phyloP scores from a whole-genome alignment of 768 basidiomycete species.

The Crassisporium funariophilum region DNA sequence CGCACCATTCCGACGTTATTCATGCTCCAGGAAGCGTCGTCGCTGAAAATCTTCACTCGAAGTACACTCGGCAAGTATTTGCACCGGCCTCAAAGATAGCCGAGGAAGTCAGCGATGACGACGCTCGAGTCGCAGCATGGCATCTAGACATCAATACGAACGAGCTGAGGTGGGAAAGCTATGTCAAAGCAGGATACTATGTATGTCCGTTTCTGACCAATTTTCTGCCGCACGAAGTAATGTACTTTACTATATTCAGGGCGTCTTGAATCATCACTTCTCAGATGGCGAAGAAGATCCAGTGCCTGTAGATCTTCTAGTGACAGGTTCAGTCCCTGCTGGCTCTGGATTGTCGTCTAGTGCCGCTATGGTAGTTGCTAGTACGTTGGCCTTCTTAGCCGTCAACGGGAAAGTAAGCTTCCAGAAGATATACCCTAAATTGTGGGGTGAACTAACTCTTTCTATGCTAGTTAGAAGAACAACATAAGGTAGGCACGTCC shows the following conservation, averaged over 20 bases:
- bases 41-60: slow-evolving; percentile 61
- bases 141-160: slow-evolving; percentile 72
- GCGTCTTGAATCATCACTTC: slow-evolving; percentile 69
- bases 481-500: too few relatives aligned
- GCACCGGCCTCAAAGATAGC: slow-evolving; percentile 45
- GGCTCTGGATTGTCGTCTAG: slow-evolving; percentile 88
- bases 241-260: slow-evolving; percentile 32
- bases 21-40: slow-evolving; percentile 54
- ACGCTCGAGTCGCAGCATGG: slow-evolving; percentile 58
- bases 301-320: slow-evolving; percentile 68
- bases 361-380: slow-evolving; percentile 89
- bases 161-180: slow-evolving; percentile 81
- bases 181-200: slow-evolving; percentile 85
- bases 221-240: neutral
- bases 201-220: slow-evolving; percentile 35
- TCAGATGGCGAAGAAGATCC: slow-evolving; percentile 36
- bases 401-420: slow-evolving; percentile 63
- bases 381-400: slow-evolving; percentile 77
- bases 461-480: too few relatives aligned
- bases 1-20: slow-evolving; percentile 16
- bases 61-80: slow-evolving; percentile 64
- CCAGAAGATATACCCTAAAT: too few relatives aligned
- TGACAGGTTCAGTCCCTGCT: slow-evolving; percentile 82
- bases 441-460: too few relatives aligned
- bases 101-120: slow-evolving; percentile 34